These are phyloP conservation scores for Collybia sp. DNA, from an alignment of 768 basidiomycete species.

Conservation along the genomic window DNA sequence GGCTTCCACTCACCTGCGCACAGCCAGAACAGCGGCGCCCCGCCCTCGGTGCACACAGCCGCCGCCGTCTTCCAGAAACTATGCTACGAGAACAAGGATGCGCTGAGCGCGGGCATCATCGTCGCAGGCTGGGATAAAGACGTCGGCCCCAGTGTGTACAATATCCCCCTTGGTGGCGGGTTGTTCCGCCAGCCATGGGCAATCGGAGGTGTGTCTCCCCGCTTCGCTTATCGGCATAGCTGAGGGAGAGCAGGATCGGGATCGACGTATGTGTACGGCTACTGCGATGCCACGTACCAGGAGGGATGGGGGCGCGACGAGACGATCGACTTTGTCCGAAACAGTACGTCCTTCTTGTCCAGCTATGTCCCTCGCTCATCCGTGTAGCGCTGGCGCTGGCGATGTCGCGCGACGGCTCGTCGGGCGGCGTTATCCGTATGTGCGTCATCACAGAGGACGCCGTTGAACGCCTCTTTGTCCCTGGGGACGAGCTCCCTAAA, in stretches of 20 bases:
- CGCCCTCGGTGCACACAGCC: conserved; percentile 78
- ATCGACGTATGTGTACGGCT: conserved; percentile 97
- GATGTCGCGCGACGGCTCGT: conserved; percentile 97
- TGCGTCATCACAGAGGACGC: conserved; percentile 91
- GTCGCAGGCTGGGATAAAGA: conserved; percentile 97
- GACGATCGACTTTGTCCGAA: conserved; percentile 91
- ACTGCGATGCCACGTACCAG: conserved; percentile 96
- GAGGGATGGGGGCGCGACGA: conserved; percentile 90
- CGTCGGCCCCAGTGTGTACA: conserved; percentile 88
- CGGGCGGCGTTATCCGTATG: conserved; percentile 96
- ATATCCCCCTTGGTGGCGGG: conserved; percentile 95
- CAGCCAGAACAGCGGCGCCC: conserved; percentile 54
- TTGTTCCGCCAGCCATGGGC: conserved; percentile 98
- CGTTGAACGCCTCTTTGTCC: conserved; percentile 90
- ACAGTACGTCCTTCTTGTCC: conserved; percentile 59
- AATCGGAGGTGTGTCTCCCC: conserved; percentile 71
- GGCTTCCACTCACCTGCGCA: neutral
- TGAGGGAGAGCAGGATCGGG: conserved; percentile 64
- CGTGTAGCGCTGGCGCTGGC: conserved; percentile 81
- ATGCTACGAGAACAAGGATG: conserved; percentile 94
- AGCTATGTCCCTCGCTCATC: neutral
- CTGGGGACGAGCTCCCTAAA: conserved; percentile 82
- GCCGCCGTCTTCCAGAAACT: conserved; percentile 81
- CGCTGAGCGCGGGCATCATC: conserved; percentile 88
- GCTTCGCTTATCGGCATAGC: neutral